Conservation (phyloP, 805 yeast genomes). For the Wickerhamiella allomyrinae region DNA sequence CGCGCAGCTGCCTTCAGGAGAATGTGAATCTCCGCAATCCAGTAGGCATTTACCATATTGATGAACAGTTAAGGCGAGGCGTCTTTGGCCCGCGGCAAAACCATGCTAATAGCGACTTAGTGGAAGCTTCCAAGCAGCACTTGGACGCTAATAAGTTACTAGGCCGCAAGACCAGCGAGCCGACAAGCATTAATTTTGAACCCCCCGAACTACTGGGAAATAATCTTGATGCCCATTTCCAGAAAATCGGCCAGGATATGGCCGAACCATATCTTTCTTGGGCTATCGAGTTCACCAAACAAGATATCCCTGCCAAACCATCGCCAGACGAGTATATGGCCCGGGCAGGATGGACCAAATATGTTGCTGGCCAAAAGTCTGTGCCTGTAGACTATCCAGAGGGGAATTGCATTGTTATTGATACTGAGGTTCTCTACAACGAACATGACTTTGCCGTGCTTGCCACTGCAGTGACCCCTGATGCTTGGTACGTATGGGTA, state of each 20-base stretch:
- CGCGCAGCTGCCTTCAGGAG: neutral
- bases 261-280: slow-evolving; percentile 46
- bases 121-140: slow-evolving; percentile 10
- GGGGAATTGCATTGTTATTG: slow-evolving; percentile 67
- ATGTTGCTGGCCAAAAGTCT: slow-evolving; percentile 36
- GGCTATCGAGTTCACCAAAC: slow-evolving; percentile 32
- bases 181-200: slow-evolving; percentile 12
- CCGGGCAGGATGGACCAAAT: slow-evolving; percentile 70
- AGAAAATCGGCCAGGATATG: slow-evolving; percentile 41
- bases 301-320: neutral
- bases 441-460: slow-evolving; percentile 58
- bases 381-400: slow-evolving; percentile 48
- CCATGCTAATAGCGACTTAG: neutral
- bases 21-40: slow-evolving; percentile 11
- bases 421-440: slow-evolving; percentile 76
- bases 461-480: slow-evolving; percentile 62
- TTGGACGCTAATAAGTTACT: slow-evolving; percentile 8
- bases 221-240: slow-evolving; percentile 73
- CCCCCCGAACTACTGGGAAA: slow-evolving; percentile 65
- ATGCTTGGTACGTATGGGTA: slow-evolving; percentile 92
- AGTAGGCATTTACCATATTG: slow-evolving; percentile 23
- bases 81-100: slow-evolving; percentile 6
- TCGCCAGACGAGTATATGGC: slow-evolving; percentile 9
- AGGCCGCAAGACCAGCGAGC: slow-evolving; percentile 13
- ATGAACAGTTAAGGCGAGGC: slow-evolving; percentile 11